Evolutionary conservation across 176 grass and related monocot species (phyloP).

Genomic region (Aechmea fasciata): DNA sequence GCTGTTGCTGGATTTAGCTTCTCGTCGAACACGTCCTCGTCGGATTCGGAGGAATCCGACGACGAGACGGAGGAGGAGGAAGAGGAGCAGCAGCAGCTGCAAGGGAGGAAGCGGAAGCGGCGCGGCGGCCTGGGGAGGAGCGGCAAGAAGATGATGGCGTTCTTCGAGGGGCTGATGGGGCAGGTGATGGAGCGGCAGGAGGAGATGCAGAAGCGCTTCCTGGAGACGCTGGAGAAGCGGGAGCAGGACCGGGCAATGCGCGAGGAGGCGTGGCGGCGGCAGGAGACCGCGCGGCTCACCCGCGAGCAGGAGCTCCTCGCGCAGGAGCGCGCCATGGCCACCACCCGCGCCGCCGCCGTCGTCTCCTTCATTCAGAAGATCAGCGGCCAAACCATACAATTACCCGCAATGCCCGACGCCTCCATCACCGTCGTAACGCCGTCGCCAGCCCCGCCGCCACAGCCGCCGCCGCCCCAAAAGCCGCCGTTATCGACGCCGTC

Average conservation of each 20-base stretch:
- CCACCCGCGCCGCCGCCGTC: slow-evolving; percentile 71
- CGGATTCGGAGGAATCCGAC: slow-evolving; percentile 63
- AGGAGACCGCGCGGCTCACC: slow-evolving; percentile 74
- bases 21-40: slow-evolving; percentile 77
- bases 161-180: slow-evolving; percentile 87
- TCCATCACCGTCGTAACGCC: slow-evolving; percentile 40
- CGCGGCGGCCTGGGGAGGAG: slow-evolving; percentile 2
- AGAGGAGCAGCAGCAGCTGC: slow-evolving; percentile 29
- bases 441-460: slow-evolving; percentile 4
- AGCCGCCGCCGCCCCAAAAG: slow-evolving; percentile 3
- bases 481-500: slow-evolving; percentile 16
- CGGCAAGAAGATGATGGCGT: slow-evolving; percentile 68
- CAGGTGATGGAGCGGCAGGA: slow-evolving; percentile 96
- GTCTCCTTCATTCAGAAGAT: slow-evolving; percentile 94
- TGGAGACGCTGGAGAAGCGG: slow-evolving; percentile 87
- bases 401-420: slow-evolving; percentile 42
- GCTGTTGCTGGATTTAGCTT: slow-evolving; percentile 50
- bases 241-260: slow-evolving; percentile 94
- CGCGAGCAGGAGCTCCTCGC: slow-evolving; percentile 85
- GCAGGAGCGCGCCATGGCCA: slow-evolving; percentile 83
- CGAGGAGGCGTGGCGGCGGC: slow-evolving; percentile 90
- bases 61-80: slow-evolving; percentile 62
- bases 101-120: slow-evolving; percentile 49
- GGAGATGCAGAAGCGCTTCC: slow-evolving; percentile 80
- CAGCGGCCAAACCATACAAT: slow-evolving; percentile 62